phyloP scores from a whole-genome alignment of 441 rosid genomes.

The Jatropha podagrica region DNA sequence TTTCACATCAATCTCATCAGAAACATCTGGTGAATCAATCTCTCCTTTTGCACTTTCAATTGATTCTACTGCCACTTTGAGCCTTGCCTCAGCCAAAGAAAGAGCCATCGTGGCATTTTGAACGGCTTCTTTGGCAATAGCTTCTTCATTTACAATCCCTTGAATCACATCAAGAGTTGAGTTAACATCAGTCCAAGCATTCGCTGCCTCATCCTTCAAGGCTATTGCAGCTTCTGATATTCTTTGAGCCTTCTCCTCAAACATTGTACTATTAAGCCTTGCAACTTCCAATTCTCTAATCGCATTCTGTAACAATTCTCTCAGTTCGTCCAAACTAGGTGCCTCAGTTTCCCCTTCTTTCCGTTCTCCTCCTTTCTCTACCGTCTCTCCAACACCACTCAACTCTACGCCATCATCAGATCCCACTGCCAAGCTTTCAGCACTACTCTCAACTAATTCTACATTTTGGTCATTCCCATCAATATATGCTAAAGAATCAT shows the following conservation, averaged over 20 bases:
- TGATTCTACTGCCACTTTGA: slow-evolving; percentile 63
- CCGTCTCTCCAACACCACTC: slow-evolving; percentile 22
- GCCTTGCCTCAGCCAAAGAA: slow-evolving; percentile 84
- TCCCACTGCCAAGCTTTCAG: slow-evolving; percentile 27
- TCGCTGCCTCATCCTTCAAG: slow-evolving; percentile 73
- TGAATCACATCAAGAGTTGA: slow-evolving; percentile 51
- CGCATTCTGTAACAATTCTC: slow-evolving; percentile 61
- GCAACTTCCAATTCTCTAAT: slow-evolving; percentile 74
- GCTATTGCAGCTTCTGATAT: slow-evolving; percentile 90
- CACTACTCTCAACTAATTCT: slow-evolving; percentile 43
- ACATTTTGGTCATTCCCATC: slow-evolving; percentile 54
- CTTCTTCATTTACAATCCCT: slow-evolving; percentile 64
- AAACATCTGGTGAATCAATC: slow-evolving; percentile 34
- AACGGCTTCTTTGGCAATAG: slow-evolving; percentile 66
- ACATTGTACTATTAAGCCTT: slow-evolving; percentile 67
- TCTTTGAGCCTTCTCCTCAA: slow-evolving; percentile 89
- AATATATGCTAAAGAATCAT: slow-evolving; percentile 60
- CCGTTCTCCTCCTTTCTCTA: slow-evolving; percentile 38
- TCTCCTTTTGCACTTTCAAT: slow-evolving; percentile 39
- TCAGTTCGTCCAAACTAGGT: slow-evolving; percentile 56
- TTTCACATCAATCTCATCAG: slow-evolving; percentile 36
- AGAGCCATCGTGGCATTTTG: slow-evolving; percentile 78
- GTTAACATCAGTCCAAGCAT: slow-evolving; percentile 67
- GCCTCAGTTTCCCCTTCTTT: slow-evolving; percentile 31
- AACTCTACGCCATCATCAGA: slow-evolving; percentile 30